Base-by-base conservation (phyloP, 805 yeast species). In the Candida xyloterini region DNA sequence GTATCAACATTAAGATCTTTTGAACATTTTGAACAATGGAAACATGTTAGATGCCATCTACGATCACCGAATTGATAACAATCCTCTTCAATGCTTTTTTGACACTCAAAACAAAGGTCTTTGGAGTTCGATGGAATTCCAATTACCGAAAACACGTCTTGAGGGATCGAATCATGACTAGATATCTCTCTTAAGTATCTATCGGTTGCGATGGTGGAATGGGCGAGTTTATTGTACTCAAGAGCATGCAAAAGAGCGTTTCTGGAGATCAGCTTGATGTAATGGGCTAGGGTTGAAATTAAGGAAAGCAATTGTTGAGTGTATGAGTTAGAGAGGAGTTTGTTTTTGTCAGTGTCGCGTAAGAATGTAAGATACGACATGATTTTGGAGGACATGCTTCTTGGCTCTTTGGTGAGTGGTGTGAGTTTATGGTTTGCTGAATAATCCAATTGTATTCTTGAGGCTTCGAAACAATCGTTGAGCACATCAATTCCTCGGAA, bases 261-360 rank as follows among this genome's bases (percentile, higher is more conserved):
- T 47, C 97, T 70, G 4, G 91, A 84, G 15, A 93, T 67, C 6
- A 91, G 70, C 60, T 93, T 93, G 53, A 93, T 69, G 61, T 89
- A 91, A 59, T 93, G 98, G 0, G 99, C 97, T 51, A 91, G 68
- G 0, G 95, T 89, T 1, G 96, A 87, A 5, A 90, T 90, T 9
- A 90, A 78, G 0, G 91, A 78, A 50, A 93, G 71, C 27, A 91
- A 57, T 39, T 79, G 82, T 3, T 84, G 81, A 0, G 89, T 77
- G 28, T 75, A 65, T 16, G 58, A 52, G 11, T 62, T 41, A 3
- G 66, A 65, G 7, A 63, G 53, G 16, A 68, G 31, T 62, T 50
- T 61, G 48, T 50, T 36, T 27, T 48, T 42, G 30, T 56, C 59
- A 0, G 78, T 69, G 53, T 86, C 88, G 46, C 96, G 71, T 30